Percentiles rank a stretch among this genome's conserved stretches.
phyloP scores from a whole-genome alignment of 2,329 filamentous ascomycete genomes.

The Aureobasidium leucospermi region DNA sequence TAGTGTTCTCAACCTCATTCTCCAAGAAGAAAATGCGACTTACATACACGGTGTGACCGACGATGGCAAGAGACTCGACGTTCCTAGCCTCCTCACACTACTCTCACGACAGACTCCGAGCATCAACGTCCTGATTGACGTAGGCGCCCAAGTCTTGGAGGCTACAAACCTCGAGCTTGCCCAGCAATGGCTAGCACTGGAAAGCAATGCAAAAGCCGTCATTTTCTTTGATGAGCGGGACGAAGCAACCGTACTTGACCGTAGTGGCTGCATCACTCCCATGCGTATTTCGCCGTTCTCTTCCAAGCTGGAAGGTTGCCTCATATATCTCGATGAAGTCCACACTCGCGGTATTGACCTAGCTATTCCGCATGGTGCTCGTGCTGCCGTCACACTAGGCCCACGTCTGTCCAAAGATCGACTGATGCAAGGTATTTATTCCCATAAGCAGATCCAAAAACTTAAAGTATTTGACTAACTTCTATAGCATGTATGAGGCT shows the following conservation, averaged over 20 bases:
- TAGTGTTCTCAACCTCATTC: conserved; percentile 52
- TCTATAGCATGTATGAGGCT: conserved; percentile 59
- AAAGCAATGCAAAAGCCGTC: not conserved
- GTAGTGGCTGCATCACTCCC: conserved; percentile 37
- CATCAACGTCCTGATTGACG: conserved; percentile 59
- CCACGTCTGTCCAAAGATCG: conserved; percentile 59
- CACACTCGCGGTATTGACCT: conserved; percentile 66
- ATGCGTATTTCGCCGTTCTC: conserved; percentile 54
- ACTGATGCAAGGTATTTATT: conserved; percentile 50
- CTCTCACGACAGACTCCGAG: conserved; percentile 34
- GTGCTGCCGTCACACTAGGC: conserved; percentile 62
- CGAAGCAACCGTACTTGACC: conserved; percentile 48
- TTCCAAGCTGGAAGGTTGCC: conserved; percentile 49
- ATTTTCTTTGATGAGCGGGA: conserved; percentile 55
- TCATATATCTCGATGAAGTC: conserved; percentile 63
- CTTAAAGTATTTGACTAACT: too few species aligned
- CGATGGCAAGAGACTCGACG: not conserved
- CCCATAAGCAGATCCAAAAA: too few species aligned
- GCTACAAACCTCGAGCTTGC: conserved; percentile 51
- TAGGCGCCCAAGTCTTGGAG: conserved; percentile 64
- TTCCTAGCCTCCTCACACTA: conserved; percentile 35
- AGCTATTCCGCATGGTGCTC: conserved; percentile 49
- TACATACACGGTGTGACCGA: not conserved
- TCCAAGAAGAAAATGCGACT: conserved; percentile 46
- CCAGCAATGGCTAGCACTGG: conserved; percentile 43